Percentiles rank a stretch among this genome's conserved stretches.
phyloP scores from a whole-genome alignment of 495 filamentous ascomycete species.

The Aspergillus steynii region DNA sequence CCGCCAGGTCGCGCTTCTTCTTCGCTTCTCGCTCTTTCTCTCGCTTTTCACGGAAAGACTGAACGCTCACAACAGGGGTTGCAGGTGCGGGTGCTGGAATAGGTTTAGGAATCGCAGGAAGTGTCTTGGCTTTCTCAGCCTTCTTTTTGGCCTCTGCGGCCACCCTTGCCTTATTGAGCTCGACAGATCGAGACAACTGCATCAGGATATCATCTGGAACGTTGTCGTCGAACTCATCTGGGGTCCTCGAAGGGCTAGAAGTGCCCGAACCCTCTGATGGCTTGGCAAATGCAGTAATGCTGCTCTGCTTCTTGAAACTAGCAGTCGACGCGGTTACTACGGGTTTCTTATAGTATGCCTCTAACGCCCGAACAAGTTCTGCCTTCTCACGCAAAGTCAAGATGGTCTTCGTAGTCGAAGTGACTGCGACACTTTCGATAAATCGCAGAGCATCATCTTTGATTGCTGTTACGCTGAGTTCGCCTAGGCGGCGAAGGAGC shows the following conservation, averaged over 20 bases:
- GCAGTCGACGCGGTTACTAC: slow-evolving; percentile 47
- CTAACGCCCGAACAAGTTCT: slow-evolving; percentile 75
- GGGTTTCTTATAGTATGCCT: slow-evolving; percentile 67
- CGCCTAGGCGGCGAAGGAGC: slow-evolving; percentile 69
- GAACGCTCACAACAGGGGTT: slow-evolving; percentile 37
- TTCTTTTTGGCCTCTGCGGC: slow-evolving; percentile 37
- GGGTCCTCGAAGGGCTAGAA: slow-evolving; percentile 32
- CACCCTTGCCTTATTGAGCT: slow-evolving; percentile 47
- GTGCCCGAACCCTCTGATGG: slow-evolving; percentile 37
- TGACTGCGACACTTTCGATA: slow-evolving; percentile 60
- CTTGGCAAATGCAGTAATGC: slow-evolving; percentile 64
- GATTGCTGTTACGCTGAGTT: slow-evolving; percentile 65
- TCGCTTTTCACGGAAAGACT: slow-evolving; percentile 66
- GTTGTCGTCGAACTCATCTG: slow-evolving; percentile 48
- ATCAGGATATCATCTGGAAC: slow-evolving; percentile 44
- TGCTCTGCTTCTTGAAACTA: slow-evolving; percentile 61
- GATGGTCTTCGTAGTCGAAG: slow-evolving; percentile 65
- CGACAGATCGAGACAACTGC: slow-evolving; percentile 48
- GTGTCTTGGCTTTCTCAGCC: slow-evolving; percentile 37
- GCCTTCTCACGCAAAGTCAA: slow-evolving; percentile 76
- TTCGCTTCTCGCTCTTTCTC: slow-evolving; percentile 72
- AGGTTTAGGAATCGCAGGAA: slow-evolving; percentile 34
- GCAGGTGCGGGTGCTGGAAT: slow-evolving; percentile 33
- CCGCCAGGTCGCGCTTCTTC: slow-evolving; percentile 66
- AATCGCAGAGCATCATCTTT: slow-evolving; percentile 58